Evolutionary conservation across 1,284 basidiomycete genomes (phyloP).

Genomic region (Takashimella tepidaria): DNA sequence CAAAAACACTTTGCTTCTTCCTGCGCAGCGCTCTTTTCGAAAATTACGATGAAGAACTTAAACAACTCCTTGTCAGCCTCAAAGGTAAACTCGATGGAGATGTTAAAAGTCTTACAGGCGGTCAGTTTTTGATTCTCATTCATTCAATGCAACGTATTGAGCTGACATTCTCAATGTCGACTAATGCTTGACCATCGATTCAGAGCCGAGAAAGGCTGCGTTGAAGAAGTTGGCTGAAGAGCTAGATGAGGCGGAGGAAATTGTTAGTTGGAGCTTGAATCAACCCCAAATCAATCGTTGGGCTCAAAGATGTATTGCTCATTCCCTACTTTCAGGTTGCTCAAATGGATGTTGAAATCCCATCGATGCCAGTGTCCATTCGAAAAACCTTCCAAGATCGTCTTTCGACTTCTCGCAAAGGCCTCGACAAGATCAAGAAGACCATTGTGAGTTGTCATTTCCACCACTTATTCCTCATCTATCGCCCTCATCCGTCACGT

Average conservation of each 20-base stretch:
- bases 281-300: background rate
- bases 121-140: constrained; percentile 27
- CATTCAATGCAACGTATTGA: no score
- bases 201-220: constrained; percentile 77
- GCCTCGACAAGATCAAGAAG: constrained; percentile 72
- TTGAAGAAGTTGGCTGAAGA: constrained; percentile 88
- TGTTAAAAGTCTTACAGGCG: constrained; percentile 43
- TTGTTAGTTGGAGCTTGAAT: constrained; percentile 54
- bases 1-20: no score
- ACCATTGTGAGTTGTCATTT: constrained; percentile 50
- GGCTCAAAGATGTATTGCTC: background rate
- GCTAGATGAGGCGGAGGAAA: constrained; percentile 96
- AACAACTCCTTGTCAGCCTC: constrained; percentile 40
- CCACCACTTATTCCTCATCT: background rate
- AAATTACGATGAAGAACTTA: constrained; percentile 49
- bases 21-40: constrained; percentile 45
- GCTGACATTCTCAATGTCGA: no score
- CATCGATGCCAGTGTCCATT: constrained; percentile 83
- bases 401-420: constrained; percentile 65
- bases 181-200: no score
- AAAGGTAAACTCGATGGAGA: constrained; percentile 44
- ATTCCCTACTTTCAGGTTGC: constrained; percentile 59
- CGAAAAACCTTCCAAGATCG: constrained; percentile 67
- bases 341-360: constrained; percentile 99
- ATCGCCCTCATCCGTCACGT: no score